phyloP scores from a whole-genome alignment of 192 early-diverging fungal genomes.

The Dissophora ornata region DNA sequence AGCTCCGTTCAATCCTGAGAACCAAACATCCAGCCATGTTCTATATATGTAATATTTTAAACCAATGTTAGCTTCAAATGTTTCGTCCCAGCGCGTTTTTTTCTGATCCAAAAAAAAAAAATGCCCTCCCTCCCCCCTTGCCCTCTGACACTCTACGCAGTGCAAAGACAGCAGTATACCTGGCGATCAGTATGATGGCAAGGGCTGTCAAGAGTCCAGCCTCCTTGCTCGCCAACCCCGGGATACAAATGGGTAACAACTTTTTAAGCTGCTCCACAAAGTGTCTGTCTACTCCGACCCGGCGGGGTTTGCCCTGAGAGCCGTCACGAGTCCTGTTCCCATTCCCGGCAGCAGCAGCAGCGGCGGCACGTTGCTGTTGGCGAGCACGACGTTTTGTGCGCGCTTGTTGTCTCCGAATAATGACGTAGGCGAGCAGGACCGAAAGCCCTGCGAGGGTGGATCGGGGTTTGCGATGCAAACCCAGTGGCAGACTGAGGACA shows the following conservation, averaged over 20 bases:
- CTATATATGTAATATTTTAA: conserved; percentile 43
- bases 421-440: conserved; percentile 38
- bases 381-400: conserved; percentile 41
- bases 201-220: conserved; percentile 56
- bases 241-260: conserved; percentile 69
- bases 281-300: conserved; percentile 65
- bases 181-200: conserved; percentile 65
- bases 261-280: conserved; percentile 68
- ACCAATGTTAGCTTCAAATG: too few relatives aligned
- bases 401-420: conserved; percentile 39
- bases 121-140: too few relatives aligned
- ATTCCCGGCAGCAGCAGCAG: conserved; percentile 1
- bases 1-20: conserved; percentile 72
- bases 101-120: not conserved
- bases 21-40: conserved; percentile 73
- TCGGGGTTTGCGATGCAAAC: conserved; percentile 23
- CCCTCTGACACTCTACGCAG: too few relatives aligned
- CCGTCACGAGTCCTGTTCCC: conserved; percentile 26
- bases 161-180: too few relatives aligned
- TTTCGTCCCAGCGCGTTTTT: too few relatives aligned
- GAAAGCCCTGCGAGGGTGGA: conserved; percentile 39
- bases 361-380: conserved; percentile 14
- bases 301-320: conserved; percentile 28
- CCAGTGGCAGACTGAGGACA: conserved; percentile 38
- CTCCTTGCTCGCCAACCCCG: conserved; percentile 65